Evolutionary conservation across 1,139 yeast species (phyloP).

Genomic region (Diutina ranongensis): DNA sequence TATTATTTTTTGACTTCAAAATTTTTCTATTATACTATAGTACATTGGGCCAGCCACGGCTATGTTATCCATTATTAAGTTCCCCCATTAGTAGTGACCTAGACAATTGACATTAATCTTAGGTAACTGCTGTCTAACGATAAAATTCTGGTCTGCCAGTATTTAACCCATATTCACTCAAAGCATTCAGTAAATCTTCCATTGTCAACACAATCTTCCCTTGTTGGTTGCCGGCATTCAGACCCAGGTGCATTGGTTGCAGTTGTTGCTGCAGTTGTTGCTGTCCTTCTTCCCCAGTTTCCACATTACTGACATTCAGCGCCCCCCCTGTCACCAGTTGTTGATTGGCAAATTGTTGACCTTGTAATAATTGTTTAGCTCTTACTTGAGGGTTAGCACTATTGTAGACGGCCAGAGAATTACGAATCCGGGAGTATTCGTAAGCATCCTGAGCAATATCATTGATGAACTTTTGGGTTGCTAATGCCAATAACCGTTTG

Average conservation of each 20-base stretch:
- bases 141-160: conserved; percentile 89
- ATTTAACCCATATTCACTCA: conserved; percentile 88
- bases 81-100: no score
- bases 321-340: conserved; percentile 29
- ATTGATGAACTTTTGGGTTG: conserved; percentile 89
- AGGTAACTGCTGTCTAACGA: conserved; percentile 42
- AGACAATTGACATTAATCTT: no score
- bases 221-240: conserved; percentile 46
- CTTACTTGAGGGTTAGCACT: conserved; percentile 80
- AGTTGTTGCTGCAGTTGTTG: conserved; percentile 21
- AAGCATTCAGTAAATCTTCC: conserved; percentile 81
- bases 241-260: conserved; percentile 18
- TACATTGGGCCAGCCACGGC: not conserved
- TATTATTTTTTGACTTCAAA: no score
- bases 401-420: conserved; percentile 70
- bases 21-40: no score
- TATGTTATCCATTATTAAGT: no score
- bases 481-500: conserved; percentile 78
- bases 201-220: conserved; percentile 75
- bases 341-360: conserved; percentile 46
- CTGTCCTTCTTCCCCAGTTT: conserved; percentile 19
- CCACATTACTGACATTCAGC: conserved; percentile 24
- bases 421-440: conserved; percentile 85
- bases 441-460: conserved; percentile 96
- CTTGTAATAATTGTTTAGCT: conserved; percentile 66